Base-by-base conservation (phyloP, 192 early-diverging fungal genomes). In the Geranomyces michiganensis region DNA sequence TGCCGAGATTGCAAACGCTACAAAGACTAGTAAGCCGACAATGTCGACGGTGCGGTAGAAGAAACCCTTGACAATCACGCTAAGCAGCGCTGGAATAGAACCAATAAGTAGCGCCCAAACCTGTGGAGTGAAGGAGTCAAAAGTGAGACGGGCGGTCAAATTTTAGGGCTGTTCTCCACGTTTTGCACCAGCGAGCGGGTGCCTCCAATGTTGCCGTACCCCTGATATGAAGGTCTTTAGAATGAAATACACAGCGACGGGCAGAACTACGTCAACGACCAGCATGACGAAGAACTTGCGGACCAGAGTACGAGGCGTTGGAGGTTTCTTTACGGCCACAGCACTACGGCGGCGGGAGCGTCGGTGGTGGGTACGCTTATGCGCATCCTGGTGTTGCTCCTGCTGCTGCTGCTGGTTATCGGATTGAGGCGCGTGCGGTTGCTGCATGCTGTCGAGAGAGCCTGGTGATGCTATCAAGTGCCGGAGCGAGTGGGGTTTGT, bases 1-100 rank as follows among this genome's bases (percentile, higher is more conserved):
- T n/a, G 59, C 59, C 19, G 59, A 61, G 24, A 61, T 61, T 19
- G 59, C 59, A 33, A 61, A 61, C 21, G 59, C 59, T 26, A 61
- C 59, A 19, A 32, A 26, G 5, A 61, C 59, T 5, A 61, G 59
- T 6, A 61, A 30, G 24, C 59, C 59, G 26, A 33, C 31, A 19
- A 61, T 32, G 31, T 61, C 59, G 31, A 33, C 59, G 19, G 59
- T 27, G 5, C 59, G 59, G 8, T 61, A 9, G 6, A n/a, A 61
- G 59, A 61, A 27, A 1, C 24, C 1, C 19, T 61, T 61, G 27
- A 61, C 59, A 33, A 61, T 61, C 4, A 61, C 59, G 31, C 21
- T 27, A 26, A 61, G 26, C 6, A 61, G 59, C 19, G 59, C 59
- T 2, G 59, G 59, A 4, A 61, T 30, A 26, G 21, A 27, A n/a